Evolutionary conservation across 192 early-diverging fungal genomes (phyloP).

Genomic region (Polychytrium aggregatum): DNA sequence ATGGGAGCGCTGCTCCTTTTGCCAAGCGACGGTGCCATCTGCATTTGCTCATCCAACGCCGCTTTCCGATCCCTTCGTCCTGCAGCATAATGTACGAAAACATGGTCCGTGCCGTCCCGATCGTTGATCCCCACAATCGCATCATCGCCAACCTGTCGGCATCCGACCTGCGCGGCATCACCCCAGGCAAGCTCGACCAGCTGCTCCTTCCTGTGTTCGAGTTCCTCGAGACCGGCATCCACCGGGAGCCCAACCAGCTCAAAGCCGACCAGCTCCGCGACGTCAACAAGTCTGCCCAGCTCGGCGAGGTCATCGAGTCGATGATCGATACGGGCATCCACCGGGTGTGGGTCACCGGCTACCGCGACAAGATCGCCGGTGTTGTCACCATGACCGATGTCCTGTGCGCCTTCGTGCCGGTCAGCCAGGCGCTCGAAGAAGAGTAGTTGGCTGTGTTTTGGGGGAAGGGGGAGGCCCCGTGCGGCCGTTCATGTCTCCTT

Average conservation of each 20-base stretch:
- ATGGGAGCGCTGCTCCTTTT: too few relatives aligned
- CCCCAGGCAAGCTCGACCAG: constrained; percentile 36
- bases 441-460: too few relatives aligned
- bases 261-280: constrained; percentile 38
- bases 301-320: constrained; percentile 39
- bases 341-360: constrained; percentile 56
- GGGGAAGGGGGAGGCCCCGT: too few relatives aligned
- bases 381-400: constrained; percentile 68
- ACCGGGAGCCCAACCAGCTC: constrained; percentile 29
- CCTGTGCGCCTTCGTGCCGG: constrained; percentile 36
- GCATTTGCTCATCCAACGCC: too few relatives aligned
- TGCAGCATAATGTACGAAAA: constrained; percentile 26
- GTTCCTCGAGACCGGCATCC: constrained; percentile 38
- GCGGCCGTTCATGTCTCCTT: too few relatives aligned
- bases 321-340: constrained; percentile 41
- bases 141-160: constrained; percentile 61
- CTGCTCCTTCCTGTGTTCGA: constrained; percentile 52
- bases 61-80: not conserved
- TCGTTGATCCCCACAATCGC: constrained; percentile 43
- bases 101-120: constrained; percentile 43
- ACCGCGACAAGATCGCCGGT: constrained; percentile 42
- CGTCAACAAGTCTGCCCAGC: constrained; percentile 15
- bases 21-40: too few relatives aligned
- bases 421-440: too few relatives aligned
- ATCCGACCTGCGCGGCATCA: constrained; percentile 63